Evolutionary conservation across 1,139 yeast genomes (phyloP).

Genomic region (Torulaspora globosa): DNA sequence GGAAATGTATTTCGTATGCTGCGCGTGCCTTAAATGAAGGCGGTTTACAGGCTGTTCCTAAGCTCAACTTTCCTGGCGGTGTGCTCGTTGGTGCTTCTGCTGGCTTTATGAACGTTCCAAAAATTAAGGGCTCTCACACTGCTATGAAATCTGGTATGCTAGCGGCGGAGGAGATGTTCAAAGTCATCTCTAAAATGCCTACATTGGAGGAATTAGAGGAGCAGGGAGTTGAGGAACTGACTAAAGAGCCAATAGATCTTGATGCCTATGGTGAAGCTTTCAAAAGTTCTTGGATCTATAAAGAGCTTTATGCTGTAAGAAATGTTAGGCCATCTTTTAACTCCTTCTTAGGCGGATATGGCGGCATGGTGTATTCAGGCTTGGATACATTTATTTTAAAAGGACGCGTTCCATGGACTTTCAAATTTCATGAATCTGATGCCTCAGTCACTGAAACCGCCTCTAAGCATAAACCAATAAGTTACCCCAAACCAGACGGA

Average conservation of each 20-base stretch:
- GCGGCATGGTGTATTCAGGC: constrained; percentile 83
- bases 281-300: constrained; percentile 75
- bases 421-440: constrained; percentile 67
- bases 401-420: constrained; percentile 87
- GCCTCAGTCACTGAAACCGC: constrained; percentile 70
- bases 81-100: constrained; percentile 91
- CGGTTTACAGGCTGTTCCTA: constrained; percentile 87
- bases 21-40: constrained; percentile 97
- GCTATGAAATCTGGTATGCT: constrained; percentile 93
- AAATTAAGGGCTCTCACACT: constrained; percentile 96
- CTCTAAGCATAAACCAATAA: constrained; percentile 58
- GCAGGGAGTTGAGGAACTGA: constrained; percentile 38
- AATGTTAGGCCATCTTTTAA: constrained; percentile 90
- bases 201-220: constrained; percentile 42
- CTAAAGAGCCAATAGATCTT: constrained; percentile 49
- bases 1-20: constrained; percentile 88
- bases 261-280: constrained; percentile 58
- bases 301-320: constrained; percentile 77
- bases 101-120: constrained; percentile 94
- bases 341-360: constrained; percentile 59
- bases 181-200: constrained; percentile 47
- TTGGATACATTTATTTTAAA: constrained; percentile 70
- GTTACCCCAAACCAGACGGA: constrained; percentile 93
- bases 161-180: constrained; percentile 82
- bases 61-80: constrained; percentile 91